phyloP scores from a whole-genome alignment of 768 basidiomycete genomes.

The Mycena filopes region DNA sequence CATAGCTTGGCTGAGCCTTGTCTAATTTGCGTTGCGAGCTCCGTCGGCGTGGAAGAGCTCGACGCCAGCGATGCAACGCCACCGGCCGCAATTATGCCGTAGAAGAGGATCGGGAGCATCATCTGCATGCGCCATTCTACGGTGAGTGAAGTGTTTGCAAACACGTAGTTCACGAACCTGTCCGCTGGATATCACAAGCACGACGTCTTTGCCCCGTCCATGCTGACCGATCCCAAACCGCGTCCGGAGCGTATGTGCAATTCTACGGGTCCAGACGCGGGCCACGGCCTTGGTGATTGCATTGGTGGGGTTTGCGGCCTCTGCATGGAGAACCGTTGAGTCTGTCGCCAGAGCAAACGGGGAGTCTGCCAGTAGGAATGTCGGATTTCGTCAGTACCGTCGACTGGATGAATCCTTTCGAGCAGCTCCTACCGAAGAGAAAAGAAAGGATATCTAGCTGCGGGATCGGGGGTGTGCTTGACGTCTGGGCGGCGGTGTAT shows the following conservation, averaged over 20 bases:
- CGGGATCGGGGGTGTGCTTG: too few species aligned
- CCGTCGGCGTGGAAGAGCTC: conserved; percentile 18
- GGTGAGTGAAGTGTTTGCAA: neutral
- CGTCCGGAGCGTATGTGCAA: conserved; percentile 23
- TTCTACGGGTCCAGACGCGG: conserved; percentile 24
- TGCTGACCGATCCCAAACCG: conserved; percentile 25
- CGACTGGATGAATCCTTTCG: too few species aligned
- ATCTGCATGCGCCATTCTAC: too few species aligned
- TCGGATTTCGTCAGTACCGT: too few species aligned
- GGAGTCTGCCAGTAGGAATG: too few species aligned
- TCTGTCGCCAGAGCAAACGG: conserved; percentile 4
- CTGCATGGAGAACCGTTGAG: conserved; percentile 26
- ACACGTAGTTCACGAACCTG: conserved; percentile 9
- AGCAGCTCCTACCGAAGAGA: too few species aligned
- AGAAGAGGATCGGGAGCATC: conserved; percentile 30
- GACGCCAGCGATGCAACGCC: conserved; percentile 28
- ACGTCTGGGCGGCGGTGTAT: too few species aligned
- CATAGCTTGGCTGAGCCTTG: conserved; percentile 27
- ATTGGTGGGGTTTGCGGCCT: conserved; percentile 22
- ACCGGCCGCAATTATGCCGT: conserved; percentile 28
- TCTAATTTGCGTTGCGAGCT: conserved; percentile 23
- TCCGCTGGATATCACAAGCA: conserved; percentile 25
- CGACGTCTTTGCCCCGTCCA: conserved; percentile 27
- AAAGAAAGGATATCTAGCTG: conserved; percentile 21
- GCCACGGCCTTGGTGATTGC: conserved; percentile 25